Percentiles rank a stretch among this genome's conserved stretches.
These are phyloP conservation scores for Diaporthe citrichinensis DNA, from an alignment of 2,329 filamentous ascomycete genomes.

Conservation along the genomic window DNA sequence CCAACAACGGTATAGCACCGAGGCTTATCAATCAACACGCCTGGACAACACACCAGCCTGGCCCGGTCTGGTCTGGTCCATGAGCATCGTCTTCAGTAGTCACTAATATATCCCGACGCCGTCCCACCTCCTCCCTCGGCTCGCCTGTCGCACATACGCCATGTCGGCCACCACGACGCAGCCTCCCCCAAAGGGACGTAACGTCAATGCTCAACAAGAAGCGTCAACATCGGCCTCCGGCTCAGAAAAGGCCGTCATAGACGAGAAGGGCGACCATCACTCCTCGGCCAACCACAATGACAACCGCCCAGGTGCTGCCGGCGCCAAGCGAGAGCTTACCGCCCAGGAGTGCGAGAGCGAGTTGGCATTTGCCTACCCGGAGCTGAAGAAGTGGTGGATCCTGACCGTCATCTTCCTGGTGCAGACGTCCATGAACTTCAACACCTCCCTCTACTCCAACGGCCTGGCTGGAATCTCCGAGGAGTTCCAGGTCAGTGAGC, in stretches of 20 bases:
- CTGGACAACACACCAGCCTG: background rate
- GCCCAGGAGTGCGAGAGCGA: constrained; percentile 75
- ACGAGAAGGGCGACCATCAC: constrained; percentile 30
- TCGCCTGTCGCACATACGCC: background rate
- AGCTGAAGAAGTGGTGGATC: constrained; percentile 79
- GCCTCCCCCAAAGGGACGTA: constrained; percentile 10
- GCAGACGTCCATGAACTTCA: constrained; percentile 85
- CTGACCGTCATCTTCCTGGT: constrained; percentile 81
- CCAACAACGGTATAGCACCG: background rate
- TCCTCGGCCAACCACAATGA: constrained; percentile 18
- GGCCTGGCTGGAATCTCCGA: constrained; percentile 74
- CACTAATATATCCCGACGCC: background rate
- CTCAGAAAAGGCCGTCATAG: constrained; percentile 12
- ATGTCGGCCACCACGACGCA: constrained; percentile 31
- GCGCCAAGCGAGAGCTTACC: constrained; percentile 56
- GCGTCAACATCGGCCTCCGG: background rate
- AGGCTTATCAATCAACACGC: background rate
- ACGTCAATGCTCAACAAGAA: constrained; percentile 5
- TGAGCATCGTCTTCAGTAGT: constrained; percentile 1
- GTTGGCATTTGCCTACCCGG: constrained; percentile 73
- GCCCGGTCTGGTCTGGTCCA: background rate
- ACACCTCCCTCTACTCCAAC: constrained; percentile 81
- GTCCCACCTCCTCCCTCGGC: background rate
- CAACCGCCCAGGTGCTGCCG: constrained; percentile 42
- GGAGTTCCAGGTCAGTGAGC: constrained; percentile 77